Base-by-base conservation (phyloP, 257 asterid species). In the Cordia subcordata region DNA sequence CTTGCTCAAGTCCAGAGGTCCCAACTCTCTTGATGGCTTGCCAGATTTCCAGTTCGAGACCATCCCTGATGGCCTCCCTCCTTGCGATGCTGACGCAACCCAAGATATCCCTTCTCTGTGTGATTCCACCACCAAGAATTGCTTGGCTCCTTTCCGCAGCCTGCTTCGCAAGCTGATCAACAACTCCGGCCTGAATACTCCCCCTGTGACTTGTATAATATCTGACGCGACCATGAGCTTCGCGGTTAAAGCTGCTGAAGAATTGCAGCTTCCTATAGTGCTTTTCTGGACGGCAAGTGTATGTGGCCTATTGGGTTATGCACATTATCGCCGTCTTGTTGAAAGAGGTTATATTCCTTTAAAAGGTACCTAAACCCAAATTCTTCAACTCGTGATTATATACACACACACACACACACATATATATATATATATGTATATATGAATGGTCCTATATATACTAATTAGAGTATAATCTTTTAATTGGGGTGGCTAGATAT, bases 61-160 rank as follows among this genome's bases (percentile, higher is more conserved):
- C 0, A 79, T 82, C 3, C 86, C 94, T 5, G 90, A 85, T 22
- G 94, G 88, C 11, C 79, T 85, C 5, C 79, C 86, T 2, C 75
- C 73, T 0, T 10, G 53, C 20, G 57, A 53, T n/a, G 37, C 11
- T 11, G 53, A 51, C 17, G 44, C 67, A 27, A 62, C 58, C 44
- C 67, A 62, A 39, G 37, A 62, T 11, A 0, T 18, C 18, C 33
- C 51, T 9, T 19, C 58, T 21, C 51, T 62, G 35, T 75, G 78
- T 12, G 62, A 9, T 2, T 77, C 82, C 44, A 75, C 78, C 39
- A 9, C 73, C 49, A 68, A 63, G 55, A 65, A 73, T 0, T 81
- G 93, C 65, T 42, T 67, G 44, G 84, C 58, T 12, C 86, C 88
- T 16, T 72, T 84, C 42, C 68, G 72, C 32, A 74, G 58, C 52